These are phyloP conservation scores for Aureobasidium musti DNA, from an alignment of 2,329 filamentous ascomycete genomes.

Conservation along the genomic window DNA sequence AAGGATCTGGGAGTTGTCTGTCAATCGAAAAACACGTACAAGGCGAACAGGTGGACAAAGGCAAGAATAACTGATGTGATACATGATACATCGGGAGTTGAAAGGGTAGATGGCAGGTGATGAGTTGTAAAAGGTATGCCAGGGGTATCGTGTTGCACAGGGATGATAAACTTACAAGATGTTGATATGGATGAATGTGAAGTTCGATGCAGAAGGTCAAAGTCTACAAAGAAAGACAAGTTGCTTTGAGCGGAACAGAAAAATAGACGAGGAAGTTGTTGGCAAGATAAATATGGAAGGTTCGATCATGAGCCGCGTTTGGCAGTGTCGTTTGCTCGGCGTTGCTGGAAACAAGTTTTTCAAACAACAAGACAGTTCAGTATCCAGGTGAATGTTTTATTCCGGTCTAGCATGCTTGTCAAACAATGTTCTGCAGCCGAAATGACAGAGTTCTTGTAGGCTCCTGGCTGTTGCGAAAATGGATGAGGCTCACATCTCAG, in stretches of 20 bases:
- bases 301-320: neutral
- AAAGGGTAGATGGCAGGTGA: neutral
- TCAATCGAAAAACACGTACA: neutral
- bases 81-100: neutral
- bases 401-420: neutral
- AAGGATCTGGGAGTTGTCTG: neutral
- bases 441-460: neutral
- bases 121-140: neutral
- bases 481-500: too few species aligned
- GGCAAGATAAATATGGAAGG: neutral
- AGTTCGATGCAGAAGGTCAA: neutral
- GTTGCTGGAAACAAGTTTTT: neutral
- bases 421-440: neutral
- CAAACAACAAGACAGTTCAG: neutral
- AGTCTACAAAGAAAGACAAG: neutral
- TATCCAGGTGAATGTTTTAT: neutral
- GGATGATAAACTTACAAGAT: neutral
- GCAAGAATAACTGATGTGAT: neutral
- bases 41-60: neutral
- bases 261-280: neutral
- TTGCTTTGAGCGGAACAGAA: neutral
- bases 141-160: neutral
- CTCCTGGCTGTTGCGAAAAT: neutral
- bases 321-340: constrained; percentile 2
- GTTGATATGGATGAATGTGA: neutral